Evolutionary conservation across 306 rosid species (phyloP), one percentile per base, ranked within the genome.

Genomic region (Vigna trinervia): DNA sequence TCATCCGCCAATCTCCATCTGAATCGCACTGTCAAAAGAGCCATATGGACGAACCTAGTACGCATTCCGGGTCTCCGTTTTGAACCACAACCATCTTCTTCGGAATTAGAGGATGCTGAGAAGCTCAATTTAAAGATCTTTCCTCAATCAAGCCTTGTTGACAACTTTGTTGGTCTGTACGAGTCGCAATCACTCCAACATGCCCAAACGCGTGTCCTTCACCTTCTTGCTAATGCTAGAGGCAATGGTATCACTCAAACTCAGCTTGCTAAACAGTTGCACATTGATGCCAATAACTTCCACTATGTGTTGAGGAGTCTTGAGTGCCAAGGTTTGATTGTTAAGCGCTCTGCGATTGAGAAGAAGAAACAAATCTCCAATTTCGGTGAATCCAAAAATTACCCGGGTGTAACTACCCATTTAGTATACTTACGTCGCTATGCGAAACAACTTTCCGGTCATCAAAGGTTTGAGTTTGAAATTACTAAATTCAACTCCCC

Each of bases 111-210:
- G 45, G 83, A 81, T 26, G 90, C 93, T 9, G 88, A 92, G 66
- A 83, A 63, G 4, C 75, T 86, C 68, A 78, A 83, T 46, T 50
- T 90, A 46, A 92, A 81, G 76, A 60, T 90, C 72, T 83, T 88
- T 41, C 84, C 96, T 45, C 81, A 78, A 12, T 85, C 81, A 41
- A 82, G 56, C 46, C 88, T 92, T 22, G 69, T 74, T 43, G 81
- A 92, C 56, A 90, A 69, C 86, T 94, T 94, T 62, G 13, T 88
- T 8, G 96, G 97, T 10, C 93, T 94, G n/a, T 92, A 94, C 80
- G 90, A 85, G 30, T 80, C 78, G 5, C 91, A 80, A 15, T 82
- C 89, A 13, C 51, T 94, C 75, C 84, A 81, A 53, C 15, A 41
- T 0, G 67, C 84, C 5, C 97, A 94, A 51, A 59, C 79, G 38